Percentiles rank a stretch among this genome's conserved stretches.
Evolutionary conservation across 441 rosid species (phyloP).

Genomic region (Codiaeum variegatum): DNA sequence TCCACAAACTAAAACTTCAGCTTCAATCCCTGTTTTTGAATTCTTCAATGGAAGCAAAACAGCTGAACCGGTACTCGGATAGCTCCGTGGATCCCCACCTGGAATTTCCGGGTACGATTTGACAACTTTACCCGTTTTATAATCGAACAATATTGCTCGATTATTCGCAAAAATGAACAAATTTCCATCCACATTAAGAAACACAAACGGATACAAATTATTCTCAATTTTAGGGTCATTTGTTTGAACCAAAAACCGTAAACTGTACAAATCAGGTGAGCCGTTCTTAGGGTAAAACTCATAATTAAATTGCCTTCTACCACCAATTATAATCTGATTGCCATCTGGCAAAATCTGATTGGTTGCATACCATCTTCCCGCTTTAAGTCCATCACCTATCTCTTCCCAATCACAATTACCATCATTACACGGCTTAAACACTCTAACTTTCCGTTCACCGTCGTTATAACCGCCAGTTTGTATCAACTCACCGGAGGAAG

Average conservation of each 20-base stretch:
- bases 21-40: constrained; percentile 25
- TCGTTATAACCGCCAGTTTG: constrained; percentile 88
- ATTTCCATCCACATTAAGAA: constrained; percentile 72
- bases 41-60: constrained; percentile 65
- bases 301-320: constrained; percentile 64
- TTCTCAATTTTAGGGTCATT: constrained; percentile 48
- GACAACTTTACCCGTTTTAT: constrained; percentile 38
- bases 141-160: constrained; percentile 57
- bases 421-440: constrained; percentile 46
- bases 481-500: constrained; percentile 59
- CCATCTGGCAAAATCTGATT: constrained; percentile 79
- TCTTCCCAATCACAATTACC: constrained; percentile 71
- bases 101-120: constrained; percentile 56
- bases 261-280: constrained; percentile 20
- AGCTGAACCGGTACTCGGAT: constrained; percentile 88
- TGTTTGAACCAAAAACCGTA: constrained; percentile 54
- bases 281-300: constrained; percentile 49
- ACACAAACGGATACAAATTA: constrained; percentile 78
- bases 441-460: constrained; percentile 59
- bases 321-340: constrained; percentile 59
- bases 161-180: constrained; percentile 78
- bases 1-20: constrained; percentile 77
- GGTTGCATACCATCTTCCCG: constrained; percentile 78
- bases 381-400: constrained; percentile 37
- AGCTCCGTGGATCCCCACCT: constrained; percentile 59